Evolutionary conservation across 805 yeast species (phyloP).

Genomic region (Alloascoidea hylecoeti): DNA sequence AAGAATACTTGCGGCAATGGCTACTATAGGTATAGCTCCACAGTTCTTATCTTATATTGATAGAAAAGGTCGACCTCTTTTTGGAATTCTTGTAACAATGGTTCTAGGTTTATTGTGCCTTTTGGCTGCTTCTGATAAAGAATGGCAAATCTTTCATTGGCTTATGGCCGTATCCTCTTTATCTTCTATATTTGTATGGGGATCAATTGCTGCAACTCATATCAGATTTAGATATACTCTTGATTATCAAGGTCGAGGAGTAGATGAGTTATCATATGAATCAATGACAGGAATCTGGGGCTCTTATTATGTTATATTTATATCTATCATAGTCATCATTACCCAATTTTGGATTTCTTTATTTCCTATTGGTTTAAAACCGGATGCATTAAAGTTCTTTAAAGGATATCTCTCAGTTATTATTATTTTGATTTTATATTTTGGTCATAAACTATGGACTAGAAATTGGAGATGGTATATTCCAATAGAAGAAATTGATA

Average conservation of each 20-base stretch:
- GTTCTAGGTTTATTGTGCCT: conserved; percentile 47
- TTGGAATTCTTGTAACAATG: conserved; percentile 33
- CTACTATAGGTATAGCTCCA: conserved; percentile 47
- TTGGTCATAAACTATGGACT: conserved; percentile 26
- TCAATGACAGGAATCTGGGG: conserved; percentile 47
- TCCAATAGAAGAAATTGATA: conserved; percentile 26
- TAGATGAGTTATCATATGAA: conserved; percentile 40
- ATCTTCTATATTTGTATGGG: conserved; percentile 40
- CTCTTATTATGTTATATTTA: conserved; percentile 34
- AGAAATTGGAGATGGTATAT: conserved; percentile 18
- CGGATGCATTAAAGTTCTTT: conserved; percentile 16
- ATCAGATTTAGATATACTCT: conserved; percentile 45
- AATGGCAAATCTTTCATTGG: conserved; percentile 39
- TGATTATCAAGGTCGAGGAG: conserved; percentile 36
- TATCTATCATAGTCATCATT: conserved; percentile 35
- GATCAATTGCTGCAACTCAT: conserved; percentile 20
- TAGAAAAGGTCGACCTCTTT: conserved; percentile 56
- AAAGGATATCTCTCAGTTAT: conserved; percentile 22
- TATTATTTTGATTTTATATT: conserved; percentile 16
- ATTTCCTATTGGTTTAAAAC: conserved; percentile 29
- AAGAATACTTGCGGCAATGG: conserved; percentile 45
- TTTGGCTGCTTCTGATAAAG: conserved; percentile 27
- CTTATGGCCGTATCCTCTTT: conserved; percentile 37
- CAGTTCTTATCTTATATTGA: conserved; percentile 32
- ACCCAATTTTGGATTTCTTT: conserved; percentile 59